Percentiles rank a stretch among this genome's conserved stretches.
These are phyloP conservation scores for Fragilariopsis cylindrus DNA, from an alignment of 108 stramenopile species.

Conservation along the genomic window DNA sequence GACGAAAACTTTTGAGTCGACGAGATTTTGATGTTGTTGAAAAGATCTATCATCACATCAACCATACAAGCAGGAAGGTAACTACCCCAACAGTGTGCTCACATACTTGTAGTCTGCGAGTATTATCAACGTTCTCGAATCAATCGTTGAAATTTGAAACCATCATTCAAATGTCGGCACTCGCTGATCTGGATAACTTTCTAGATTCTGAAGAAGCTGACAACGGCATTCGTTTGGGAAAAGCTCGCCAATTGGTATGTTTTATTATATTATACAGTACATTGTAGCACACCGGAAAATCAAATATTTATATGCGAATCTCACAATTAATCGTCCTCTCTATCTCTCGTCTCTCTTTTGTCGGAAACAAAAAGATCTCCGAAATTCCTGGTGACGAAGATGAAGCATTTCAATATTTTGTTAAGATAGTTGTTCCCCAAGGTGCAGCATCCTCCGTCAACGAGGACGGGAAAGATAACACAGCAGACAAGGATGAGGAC, in stretches of 20 bases:
- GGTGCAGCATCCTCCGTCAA: background rate
- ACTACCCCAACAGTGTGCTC: no score
- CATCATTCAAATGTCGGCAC: constrained; percentile 11
- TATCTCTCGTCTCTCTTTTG: constrained; percentile 9
- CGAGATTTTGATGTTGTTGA: no score
- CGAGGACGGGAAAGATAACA: background rate
- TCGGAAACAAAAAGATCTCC: constrained; percentile 8
- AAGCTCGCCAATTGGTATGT: constrained; percentile 29
- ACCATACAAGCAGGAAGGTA: no score
- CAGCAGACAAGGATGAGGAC: background rate
- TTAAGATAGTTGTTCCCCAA: constrained; percentile 13
- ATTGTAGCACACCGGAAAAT: background rate
- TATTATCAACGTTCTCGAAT: no score
- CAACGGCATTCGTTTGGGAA: constrained; percentile 9
- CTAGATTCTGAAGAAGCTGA: constrained; percentile 27
- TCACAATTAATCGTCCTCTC: background rate
- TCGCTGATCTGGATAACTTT: constrained; percentile 24
- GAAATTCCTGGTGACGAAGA: constrained; percentile 32
- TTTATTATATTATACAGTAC: background rate
- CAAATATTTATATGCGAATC: background rate
- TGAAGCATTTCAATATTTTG: constrained; percentile 26
- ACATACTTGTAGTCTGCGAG: no score
- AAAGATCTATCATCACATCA: no score
- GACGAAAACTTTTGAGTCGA: no score
- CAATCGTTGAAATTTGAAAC: background rate